phyloP scores from a whole-genome alignment of 2,329 filamentous ascomycete species.

The Penicillium verrucosum region DNA sequence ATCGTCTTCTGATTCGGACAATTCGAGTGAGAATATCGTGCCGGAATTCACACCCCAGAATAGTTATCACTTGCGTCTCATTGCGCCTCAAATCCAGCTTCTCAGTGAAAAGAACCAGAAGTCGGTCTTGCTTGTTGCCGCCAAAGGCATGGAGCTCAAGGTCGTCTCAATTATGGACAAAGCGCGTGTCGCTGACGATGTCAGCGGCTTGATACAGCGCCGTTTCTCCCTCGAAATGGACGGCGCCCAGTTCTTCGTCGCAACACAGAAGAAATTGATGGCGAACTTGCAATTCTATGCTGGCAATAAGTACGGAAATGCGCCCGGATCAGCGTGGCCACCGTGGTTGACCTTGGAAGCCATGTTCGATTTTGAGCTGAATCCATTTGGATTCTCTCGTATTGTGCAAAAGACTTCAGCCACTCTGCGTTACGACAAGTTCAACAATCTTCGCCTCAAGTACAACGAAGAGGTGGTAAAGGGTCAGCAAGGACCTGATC shows the following conservation, averaged over 20 bases:
- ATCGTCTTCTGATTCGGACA: constrained; percentile 34
- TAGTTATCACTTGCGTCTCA: constrained; percentile 89
- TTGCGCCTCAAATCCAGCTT: constrained; percentile 95
- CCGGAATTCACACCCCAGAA: constrained; percentile 87
- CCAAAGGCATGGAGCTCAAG: constrained; percentile 97
- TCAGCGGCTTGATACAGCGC: constrained; percentile 91
- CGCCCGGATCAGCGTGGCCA: constrained; percentile 83
- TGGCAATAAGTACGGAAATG: constrained; percentile 85
- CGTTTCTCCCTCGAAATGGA: constrained; percentile 95
- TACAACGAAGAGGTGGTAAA: constrained; percentile 90
- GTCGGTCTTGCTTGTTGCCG: constrained; percentile 92
- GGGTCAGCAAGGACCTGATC: constrained; percentile 43
- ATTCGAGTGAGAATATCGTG: constrained; percentile 72
- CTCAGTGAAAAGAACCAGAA: constrained; percentile 98
- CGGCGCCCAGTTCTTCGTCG: constrained; percentile 96
- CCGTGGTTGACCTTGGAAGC: constrained; percentile 98
- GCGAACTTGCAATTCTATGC: constrained; percentile 89
- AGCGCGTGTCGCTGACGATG: constrained; percentile 81
- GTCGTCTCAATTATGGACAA: constrained; percentile 98
- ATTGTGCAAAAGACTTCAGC: constrained; percentile 97
- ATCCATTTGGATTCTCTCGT: constrained; percentile 95
- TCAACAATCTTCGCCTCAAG: constrained; percentile 93
- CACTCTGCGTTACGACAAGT: constrained; percentile 92
- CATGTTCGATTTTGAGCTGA: constrained; percentile 92
- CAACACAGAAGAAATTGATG: constrained; percentile 86